These are phyloP conservation scores for Pestalotiopsis sp. DNA, from an alignment of 2,329 filamentous ascomycete genomes.

Conservation along the genomic window DNA sequence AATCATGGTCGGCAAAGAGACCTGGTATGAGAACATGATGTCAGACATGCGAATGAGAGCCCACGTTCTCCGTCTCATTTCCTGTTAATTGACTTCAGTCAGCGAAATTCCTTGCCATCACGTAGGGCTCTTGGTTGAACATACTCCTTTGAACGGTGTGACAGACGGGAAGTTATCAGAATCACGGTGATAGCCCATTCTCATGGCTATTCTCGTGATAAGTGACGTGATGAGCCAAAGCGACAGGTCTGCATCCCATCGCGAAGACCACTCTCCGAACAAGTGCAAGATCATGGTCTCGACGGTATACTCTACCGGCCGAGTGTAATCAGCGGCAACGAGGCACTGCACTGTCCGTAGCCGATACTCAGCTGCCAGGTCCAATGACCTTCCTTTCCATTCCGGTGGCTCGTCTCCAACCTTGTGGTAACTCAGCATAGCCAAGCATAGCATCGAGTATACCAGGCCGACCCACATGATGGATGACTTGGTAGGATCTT, in stretches of 20 bases:
- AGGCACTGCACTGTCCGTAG: conserved; percentile 78
- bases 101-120: conserved; percentile 6
- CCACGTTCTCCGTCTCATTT: conserved; percentile 74
- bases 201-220: conserved; percentile 60
- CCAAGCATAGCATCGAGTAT: conserved; percentile 76
- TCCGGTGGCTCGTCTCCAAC: conserved; percentile 80
- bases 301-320: conserved; percentile 73
- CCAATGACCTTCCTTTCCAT: conserved; percentile 68
- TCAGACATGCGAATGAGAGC: conserved; percentile 74
- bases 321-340: conserved; percentile 75
- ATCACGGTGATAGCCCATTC: conserved; percentile 80
- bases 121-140: conserved; percentile 24
- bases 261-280: conserved; percentile 73
- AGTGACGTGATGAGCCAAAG: conserved; percentile 61
- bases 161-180: conserved; percentile 73
- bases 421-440: conserved; percentile 78
- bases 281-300: conserved; percentile 78
- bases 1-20: conserved; percentile 69
- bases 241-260: conserved; percentile 73
- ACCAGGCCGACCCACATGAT: conserved; percentile 80
- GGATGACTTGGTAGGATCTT: conserved; percentile 71
- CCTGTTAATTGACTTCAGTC: conserved; percentile 39
- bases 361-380: conserved; percentile 66
- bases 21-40: conserved; percentile 76
- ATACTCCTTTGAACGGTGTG: conserved; percentile 70